These are phyloP conservation scores for Scorias spongiosa DNA, from an alignment of 2,329 filamentous ascomycete genomes.

Conservation along the genomic window DNA sequence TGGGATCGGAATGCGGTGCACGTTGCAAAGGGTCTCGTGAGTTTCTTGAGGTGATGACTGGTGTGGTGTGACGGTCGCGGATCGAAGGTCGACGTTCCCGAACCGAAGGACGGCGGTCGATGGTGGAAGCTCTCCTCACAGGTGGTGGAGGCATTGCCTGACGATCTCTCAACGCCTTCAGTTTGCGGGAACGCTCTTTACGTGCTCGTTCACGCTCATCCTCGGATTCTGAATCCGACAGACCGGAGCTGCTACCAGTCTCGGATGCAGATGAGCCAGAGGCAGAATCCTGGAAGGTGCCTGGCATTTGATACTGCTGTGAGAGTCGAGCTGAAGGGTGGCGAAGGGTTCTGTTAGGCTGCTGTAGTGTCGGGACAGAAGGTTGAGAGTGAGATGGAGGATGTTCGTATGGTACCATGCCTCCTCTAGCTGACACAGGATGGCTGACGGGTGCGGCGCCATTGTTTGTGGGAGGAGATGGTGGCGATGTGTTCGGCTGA, in stretches of 20 bases:
- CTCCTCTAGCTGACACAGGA: background rate
- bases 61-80: background rate
- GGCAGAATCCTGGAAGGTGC: background rate
- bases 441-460: background rate
- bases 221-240: background rate
- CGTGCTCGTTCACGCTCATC: background rate
- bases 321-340: background rate
- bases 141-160: background rate
- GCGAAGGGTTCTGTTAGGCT: no score
- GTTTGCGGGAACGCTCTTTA: background rate
- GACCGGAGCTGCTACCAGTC: background rate
- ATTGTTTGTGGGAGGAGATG: background rate
- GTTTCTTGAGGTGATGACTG: background rate
- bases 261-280: background rate
- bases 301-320: background rate
- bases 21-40: slow-evolving; percentile 2
- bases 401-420: background rate
- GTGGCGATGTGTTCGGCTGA: background rate
- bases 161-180: background rate
- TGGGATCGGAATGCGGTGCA: slow-evolving; percentile 8
- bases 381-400: no score
- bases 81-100: background rate
- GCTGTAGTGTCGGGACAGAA: no score
- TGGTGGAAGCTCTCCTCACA: background rate
- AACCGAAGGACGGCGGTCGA: background rate